A percentile compares a stretch with the other conserved stretches of the same genome.
These are phyloP conservation scores for Candida fluviatilis DNA, from an alignment of 805 yeast species.

Conservation along the genomic window DNA sequence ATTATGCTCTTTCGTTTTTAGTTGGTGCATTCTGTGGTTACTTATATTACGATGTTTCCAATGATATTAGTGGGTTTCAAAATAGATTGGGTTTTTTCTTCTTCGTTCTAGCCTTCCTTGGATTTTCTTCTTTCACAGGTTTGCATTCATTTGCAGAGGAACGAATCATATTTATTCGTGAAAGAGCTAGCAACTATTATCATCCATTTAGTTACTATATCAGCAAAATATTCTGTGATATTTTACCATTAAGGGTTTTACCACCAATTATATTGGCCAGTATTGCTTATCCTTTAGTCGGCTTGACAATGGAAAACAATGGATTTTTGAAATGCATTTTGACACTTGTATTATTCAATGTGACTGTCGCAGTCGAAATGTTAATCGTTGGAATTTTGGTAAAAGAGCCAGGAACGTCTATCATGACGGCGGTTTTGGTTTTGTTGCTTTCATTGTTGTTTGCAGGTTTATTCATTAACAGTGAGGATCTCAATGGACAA, in stretches of 20 bases:
- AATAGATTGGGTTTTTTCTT: slow-evolving; percentile 92
- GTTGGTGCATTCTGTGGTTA: slow-evolving; percentile 85
- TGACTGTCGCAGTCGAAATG: slow-evolving; percentile 81
- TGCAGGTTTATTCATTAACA: slow-evolving; percentile 91
- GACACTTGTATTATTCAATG: slow-evolving; percentile 76
- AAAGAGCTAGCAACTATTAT: slow-evolving; percentile 92
- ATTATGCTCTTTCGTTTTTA: slow-evolving; percentile 70
- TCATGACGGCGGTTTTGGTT: slow-evolving; percentile 79
- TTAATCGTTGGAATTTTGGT: slow-evolving; percentile 83
- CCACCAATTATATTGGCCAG: slow-evolving; percentile 83
- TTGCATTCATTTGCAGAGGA: slow-evolving; percentile 85
- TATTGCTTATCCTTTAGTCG: slow-evolving; percentile 86
- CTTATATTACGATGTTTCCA: slow-evolving; percentile 74
- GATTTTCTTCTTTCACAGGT: slow-evolving; percentile 90
- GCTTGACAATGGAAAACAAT: slow-evolving; percentile 71
- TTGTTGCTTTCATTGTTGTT: slow-evolving; percentile 81
- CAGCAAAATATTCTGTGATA: slow-evolving; percentile 85
- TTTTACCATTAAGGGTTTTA: slow-evolving; percentile 85
- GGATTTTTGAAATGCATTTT: slow-evolving; percentile 68
- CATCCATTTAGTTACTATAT: slow-evolving; percentile 80
- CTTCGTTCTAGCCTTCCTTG: slow-evolving; percentile 86
- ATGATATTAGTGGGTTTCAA: slow-evolving; percentile 95
- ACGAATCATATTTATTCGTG: slow-evolving; percentile 84
- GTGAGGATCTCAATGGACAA: slow-evolving; percentile 49
- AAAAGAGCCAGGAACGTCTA: slow-evolving; percentile 89